phyloP scores from a whole-genome alignment of 2,329 filamentous ascomycete genomes.

The Zasmidium angulare region DNA sequence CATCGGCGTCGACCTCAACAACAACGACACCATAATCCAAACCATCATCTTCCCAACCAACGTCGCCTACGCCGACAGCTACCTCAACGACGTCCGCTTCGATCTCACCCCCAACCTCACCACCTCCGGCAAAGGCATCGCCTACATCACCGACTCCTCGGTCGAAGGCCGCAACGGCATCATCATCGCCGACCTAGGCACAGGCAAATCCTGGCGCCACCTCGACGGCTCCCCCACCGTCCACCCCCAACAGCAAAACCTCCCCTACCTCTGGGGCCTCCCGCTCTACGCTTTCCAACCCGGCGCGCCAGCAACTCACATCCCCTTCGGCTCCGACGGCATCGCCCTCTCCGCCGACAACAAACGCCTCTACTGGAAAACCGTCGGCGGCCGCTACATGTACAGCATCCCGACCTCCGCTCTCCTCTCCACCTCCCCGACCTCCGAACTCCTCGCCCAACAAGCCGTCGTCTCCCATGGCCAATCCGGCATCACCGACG shows the following conservation, averaged over 20 bases:
- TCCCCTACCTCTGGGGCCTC: slow-evolving; percentile 51
- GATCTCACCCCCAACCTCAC: slow-evolving; percentile 40
- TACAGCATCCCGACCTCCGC: slow-evolving; percentile 48
- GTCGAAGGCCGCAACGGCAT: slow-evolving; percentile 52
- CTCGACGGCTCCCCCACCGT: slow-evolving; percentile 45
- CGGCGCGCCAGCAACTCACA: slow-evolving; percentile 38
- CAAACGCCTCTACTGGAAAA: slow-evolving; percentile 48
- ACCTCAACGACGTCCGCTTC: slow-evolving; percentile 57
- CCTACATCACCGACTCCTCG: slow-evolving; percentile 55
- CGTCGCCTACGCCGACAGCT: slow-evolving; percentile 50
- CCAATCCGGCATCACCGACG: slow-evolving; percentile 53
- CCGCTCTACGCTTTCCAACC: slow-evolving; percentile 45
- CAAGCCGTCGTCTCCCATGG: slow-evolving; percentile 44
- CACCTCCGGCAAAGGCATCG: slow-evolving; percentile 47
- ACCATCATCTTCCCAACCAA: slow-evolving; percentile 52
- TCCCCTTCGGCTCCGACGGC: slow-evolving; percentile 51
- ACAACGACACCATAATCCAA: slow-evolving; percentile 45
- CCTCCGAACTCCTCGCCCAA: slow-evolving; percentile 47
- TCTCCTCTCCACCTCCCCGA: slow-evolving; percentile 37
- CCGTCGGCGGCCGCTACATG: slow-evolving; percentile 46
- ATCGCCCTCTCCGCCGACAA: slow-evolving; percentile 53
- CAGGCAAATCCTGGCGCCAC: slow-evolving; percentile 52
- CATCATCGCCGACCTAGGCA: slow-evolving; percentile 51
- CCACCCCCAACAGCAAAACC: slow-evolving; percentile 45
- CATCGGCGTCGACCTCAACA: slow-evolving; percentile 48